Conservation (phyloP, 1,284 basidiomycete species). For the Microstroma glucosiphilum region DNA sequence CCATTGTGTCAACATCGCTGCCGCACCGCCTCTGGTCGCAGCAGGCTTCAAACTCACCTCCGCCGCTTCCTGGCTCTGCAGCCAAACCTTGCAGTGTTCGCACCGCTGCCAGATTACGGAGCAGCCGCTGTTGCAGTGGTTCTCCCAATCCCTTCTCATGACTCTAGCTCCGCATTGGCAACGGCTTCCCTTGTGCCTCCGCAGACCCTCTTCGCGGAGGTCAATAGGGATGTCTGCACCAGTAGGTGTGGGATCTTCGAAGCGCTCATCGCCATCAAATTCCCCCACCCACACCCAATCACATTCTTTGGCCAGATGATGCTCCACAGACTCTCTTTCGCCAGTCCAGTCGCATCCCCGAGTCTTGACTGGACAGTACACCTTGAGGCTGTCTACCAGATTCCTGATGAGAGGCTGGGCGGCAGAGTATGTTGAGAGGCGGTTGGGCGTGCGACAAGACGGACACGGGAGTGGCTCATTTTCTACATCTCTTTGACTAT, state of each 20-base stretch:
- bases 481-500: background rate
- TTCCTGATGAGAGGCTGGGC: constrained; percentile 32
- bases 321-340: constrained; percentile 24
- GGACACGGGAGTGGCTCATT: constrained; percentile 21
- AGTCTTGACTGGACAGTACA: constrained; percentile 26
- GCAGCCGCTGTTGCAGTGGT: constrained; percentile 12
- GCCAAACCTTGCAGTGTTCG: background rate
- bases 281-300: constrained; percentile 14
- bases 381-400: constrained; percentile 35
- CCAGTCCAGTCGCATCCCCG: constrained; percentile 29
- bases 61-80: background rate
- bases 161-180: constrained; percentile 32
- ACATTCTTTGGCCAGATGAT: constrained; percentile 24
- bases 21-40: no score
- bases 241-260: constrained; percentile 16
- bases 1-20: background rate
- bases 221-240: constrained; percentile 7
- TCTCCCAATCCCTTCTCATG: constrained; percentile 33
- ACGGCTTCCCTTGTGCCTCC: constrained; percentile 1
- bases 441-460: constrained; percentile 21
- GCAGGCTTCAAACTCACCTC: constrained; percentile 2
- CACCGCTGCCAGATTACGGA: constrained; percentile 5
- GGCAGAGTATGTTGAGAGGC: constrained; percentile 21
- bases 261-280: constrained; percentile 19
- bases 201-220: background rate